Evolutionary conservation across 345 rosid species (phyloP), one percentile per base, ranked within the genome.

Genomic region (Gynandropsis gynandra): DNA sequence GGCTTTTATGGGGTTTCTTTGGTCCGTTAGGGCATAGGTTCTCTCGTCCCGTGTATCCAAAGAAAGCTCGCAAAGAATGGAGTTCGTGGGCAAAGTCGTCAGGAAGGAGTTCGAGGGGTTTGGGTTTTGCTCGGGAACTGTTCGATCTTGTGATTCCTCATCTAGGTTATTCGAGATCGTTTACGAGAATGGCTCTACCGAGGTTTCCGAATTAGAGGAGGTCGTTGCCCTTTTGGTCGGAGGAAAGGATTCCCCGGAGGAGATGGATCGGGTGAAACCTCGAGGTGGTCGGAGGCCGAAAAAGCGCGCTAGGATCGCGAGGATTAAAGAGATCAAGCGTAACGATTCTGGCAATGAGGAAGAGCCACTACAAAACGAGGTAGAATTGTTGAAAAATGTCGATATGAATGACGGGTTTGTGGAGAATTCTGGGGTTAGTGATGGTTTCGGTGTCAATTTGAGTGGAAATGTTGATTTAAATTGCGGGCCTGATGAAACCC

Each of bases 1-100:
- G 14, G 50, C 37, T 17, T 13, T 41, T 36, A 35, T 59, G 65
- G 33, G 42, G 34, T 60, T 17, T 16, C 54, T 42, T 54, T 55
- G 35, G 44, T 35, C 19, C 35, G 11, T 42, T 50, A 44, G 40
- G 18, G 21, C 10, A 37, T 27, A 62, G 51, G 54, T 66, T 58
- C 66, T 65, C 21, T 67, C 21, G 29, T 50, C 50, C 42, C 52
- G 35, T 50, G 47, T 51, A 40, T 16, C 36, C 29, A 47, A 54
- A 50, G 62, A 13, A 31, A 53, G 52, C 19, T 47, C 16, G 37
- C 36, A 38, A 7, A 13, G 37, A 17, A 80, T 80, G 87, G 89
- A 85, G 58, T 81, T 72, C 41, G 68, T 82, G n/a, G 95, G 92
- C 16, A 71, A 75, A 74, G 52, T 56, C 40, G 78, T 85, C 49